Base-by-base conservation (phyloP, 805 yeast genomes). In the Wickerhamiella occidentalis region DNA sequence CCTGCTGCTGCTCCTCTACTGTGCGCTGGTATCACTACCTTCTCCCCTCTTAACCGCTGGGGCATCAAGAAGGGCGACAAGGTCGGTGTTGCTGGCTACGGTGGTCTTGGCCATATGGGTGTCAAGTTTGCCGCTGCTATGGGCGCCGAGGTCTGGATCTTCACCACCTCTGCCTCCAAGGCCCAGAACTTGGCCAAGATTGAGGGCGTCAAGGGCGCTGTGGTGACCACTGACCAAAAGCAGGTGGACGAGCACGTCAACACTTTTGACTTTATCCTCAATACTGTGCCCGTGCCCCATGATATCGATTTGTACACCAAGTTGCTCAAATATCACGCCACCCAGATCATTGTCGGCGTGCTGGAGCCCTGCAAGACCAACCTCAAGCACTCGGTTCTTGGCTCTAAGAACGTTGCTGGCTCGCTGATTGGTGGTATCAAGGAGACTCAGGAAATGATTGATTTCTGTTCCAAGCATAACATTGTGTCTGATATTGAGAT, bases 1-100 rank as follows among this genome's bases (percentile, higher is more conserved):
- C 75, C 70, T 30, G 66, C 70, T 22, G 85, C 78, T 22, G 87
- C 86, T 4, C 87, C 88, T 47, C 67, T 82, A 67, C 66, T 81
- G 68, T 82, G 90, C 68, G 90, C 85, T 50, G 90, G 90, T 50
- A 68, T 80, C 61, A 82, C 90, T 9, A 79, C 77, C 15, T 82
- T 68, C 68, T 75, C 84, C 8, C 88, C 90, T 50, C 65, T 82
- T 56, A 68, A 59, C 46, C 66, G 69, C 62, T 68, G 69, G 50
- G 71, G 70, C 43, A 69, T 66, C 56, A 74, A 72, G 52, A 69
- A 70, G 38, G 77, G 77, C 49, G 68, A 68, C 54, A 71, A 66
- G 47, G 79, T 79, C 49, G 84, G 80, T 44, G 63, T 79, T 51
- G 71, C 76, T 52, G 83, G 83, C 50, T 71, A 79, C 53, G 85